Conservation (phyloP, 495 filamentous ascomycete genomes). For the Aspergillus cavernicola region DNA sequence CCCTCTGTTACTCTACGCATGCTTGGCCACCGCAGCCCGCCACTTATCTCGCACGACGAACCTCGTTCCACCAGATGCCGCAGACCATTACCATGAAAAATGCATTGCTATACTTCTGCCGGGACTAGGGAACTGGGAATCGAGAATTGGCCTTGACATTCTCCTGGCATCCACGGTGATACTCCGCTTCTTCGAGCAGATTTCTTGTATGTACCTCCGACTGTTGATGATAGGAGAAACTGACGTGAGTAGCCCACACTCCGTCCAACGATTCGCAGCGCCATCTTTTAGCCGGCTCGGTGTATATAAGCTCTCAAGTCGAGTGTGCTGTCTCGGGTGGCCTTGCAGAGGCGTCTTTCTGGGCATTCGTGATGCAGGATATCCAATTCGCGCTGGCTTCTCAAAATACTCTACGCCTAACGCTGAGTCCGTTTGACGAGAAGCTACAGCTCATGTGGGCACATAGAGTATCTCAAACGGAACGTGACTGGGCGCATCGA, state of each 20-base stretch:
- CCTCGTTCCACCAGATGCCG: slow-evolving; percentile 28
- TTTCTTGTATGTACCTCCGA: slow-evolving; percentile 29
- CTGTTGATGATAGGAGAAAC: neutral
- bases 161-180: slow-evolving; percentile 41
- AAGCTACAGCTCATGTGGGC: slow-evolving; percentile 32
- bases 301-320: slow-evolving; percentile 42
- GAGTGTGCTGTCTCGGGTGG: slow-evolving; percentile 38
- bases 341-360: slow-evolving; percentile 40
- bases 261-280: slow-evolving; percentile 38
- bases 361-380: slow-evolving; percentile 44
- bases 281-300: slow-evolving; percentile 41
- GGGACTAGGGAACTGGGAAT: slow-evolving; percentile 33
- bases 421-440: slow-evolving; percentile 35
- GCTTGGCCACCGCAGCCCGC: slow-evolving; percentile 39
- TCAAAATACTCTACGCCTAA: slow-evolving; percentile 36
- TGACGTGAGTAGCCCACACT: slow-evolving; percentile 24
- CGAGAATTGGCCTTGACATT: slow-evolving; percentile 36
- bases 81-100: slow-evolving; percentile 42
- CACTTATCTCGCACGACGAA: slow-evolving; percentile 38
- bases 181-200: slow-evolving; percentile 41
- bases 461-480: slow-evolving; percentile 24
- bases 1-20: slow-evolving; percentile 37
- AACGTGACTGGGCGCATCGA: slow-evolving; percentile 39
- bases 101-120: slow-evolving; percentile 42
- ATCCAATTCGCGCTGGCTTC: slow-evolving; percentile 40